Percentiles rank a stretch among this genome's conserved stretches.
Conservation (phyloP, 495 filamentous ascomycete species). For the Neurospora sp. region DNA sequence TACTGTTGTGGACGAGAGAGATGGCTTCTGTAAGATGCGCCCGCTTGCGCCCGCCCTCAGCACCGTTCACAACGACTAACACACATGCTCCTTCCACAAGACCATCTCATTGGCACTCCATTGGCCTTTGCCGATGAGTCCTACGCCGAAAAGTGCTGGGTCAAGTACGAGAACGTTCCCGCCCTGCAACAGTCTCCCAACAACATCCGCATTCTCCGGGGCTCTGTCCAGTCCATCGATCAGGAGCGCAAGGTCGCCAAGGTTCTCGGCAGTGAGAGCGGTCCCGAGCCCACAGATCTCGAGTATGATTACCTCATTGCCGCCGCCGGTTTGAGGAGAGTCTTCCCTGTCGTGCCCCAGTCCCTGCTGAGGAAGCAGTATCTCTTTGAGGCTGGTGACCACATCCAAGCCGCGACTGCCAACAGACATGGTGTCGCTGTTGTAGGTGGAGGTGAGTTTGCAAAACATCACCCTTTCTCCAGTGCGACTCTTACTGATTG, state of each 20-base stretch:
- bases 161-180: conserved; percentile 48
- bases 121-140: conserved; percentile 48
- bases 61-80: background rate
- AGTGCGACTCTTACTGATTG: background rate
- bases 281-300: conserved; percentile 16
- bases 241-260: conserved; percentile 38
- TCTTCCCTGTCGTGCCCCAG: conserved; percentile 54
- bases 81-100: conserved; percentile 10
- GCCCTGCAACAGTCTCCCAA: conserved; percentile 40
- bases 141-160: conserved; percentile 51
- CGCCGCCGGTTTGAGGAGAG: conserved; percentile 48
- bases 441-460: conserved; percentile 40
- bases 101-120: conserved; percentile 55
- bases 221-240: conserved; percentile 45
- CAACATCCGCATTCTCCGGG: conserved; percentile 43
- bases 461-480: background rate
- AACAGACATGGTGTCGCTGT: conserved; percentile 44
- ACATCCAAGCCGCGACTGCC: conserved; percentile 29
- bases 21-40: conserved; percentile 52
- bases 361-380: conserved; percentile 43
- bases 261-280: conserved; percentile 21
- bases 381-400: conserved; percentile 41
- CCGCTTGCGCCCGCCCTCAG: conserved; percentile 13
- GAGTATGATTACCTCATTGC: conserved; percentile 59
- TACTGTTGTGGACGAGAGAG: conserved; percentile 58